Evolutionary conservation across 78 protist genomes (phyloP), one percentile per base, ranked within the genome.

Genomic region (Guillardia theta): DNA sequence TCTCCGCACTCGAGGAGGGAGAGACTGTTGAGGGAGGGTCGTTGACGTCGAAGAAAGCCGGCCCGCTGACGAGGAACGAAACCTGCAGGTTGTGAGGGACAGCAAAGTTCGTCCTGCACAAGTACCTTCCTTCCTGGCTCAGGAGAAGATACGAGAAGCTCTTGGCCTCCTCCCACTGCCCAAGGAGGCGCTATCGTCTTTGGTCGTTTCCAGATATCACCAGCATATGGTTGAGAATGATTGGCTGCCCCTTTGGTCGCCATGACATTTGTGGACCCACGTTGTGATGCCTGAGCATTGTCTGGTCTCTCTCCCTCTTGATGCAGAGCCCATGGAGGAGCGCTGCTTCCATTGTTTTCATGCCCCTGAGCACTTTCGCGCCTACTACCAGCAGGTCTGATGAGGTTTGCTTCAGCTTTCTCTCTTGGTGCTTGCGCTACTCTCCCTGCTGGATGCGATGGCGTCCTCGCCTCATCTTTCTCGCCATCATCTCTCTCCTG

Each of bases 121-220:
- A 24, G 22, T 9, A 43, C 90, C 90, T 78, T 78, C 24, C 90
- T 18, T 0, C 90, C 90, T 21, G 10, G 50, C 45, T 46, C 18
- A 15, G 90, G 90, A 15, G 90, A 78, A 18, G 50, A 18, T 36
- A 78, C 45, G 39, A 78, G 45, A 45, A 78, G 45, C 48, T 78
- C 90, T 50, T 78, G 90, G 24, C 45, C 90, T 78, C 90, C 90
- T 24, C 90, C 90, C 1, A 48, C 48, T 10, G 90, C 90, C 90
- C 90, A 78, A 8, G 18, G 10, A 10, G 90, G 90, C 4, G 90
- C 90, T 22, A 78, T 37, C 18, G 90, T 43, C 33, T 43, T 12
- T 10, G 90, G 90, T 0, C 90, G 90, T n/a, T 78, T 78, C 90
- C 90, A 78, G 9, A n/a, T n/a, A n/a, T n/a, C n/a, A n/a, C 24